These are phyloP conservation scores for Coprinopsis strossmayeri DNA, from an alignment of 768 basidiomycete genomes.

Conservation along the genomic window DNA sequence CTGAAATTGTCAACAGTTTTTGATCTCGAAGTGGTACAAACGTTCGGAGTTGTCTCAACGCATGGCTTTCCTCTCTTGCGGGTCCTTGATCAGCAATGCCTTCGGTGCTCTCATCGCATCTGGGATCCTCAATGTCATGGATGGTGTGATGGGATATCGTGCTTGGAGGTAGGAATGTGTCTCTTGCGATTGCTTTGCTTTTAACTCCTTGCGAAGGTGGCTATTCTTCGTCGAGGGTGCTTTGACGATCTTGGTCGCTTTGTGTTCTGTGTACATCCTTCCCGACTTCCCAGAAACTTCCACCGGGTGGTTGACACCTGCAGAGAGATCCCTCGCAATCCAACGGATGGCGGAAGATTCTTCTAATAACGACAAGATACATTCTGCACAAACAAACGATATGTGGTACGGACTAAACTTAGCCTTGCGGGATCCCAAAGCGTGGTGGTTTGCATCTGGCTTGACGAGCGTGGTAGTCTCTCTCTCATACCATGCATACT, in stretches of 20 bases:
- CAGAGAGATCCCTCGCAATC: constrained; percentile 51
- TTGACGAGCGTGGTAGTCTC: constrained; percentile 40
- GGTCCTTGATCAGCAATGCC: constrained; percentile 73
- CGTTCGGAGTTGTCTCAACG: constrained; percentile 63
- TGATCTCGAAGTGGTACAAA: constrained; percentile 70
- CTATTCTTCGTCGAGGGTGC: constrained; percentile 66
- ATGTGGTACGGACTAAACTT: constrained; percentile 37
- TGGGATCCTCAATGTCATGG: constrained; percentile 66
- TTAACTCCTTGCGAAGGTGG: constrained; percentile 42
- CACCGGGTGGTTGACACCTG: constrained; percentile 46
- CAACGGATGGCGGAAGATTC: constrained; percentile 58
- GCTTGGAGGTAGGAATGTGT: constrained; percentile 59
- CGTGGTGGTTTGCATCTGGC: constrained; percentile 50
- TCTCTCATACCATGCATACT: constrained; percentile 67
- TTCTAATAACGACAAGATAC: constrained; percentile 12
- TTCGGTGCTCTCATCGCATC: constrained; percentile 78
- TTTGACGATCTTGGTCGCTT: constrained; percentile 43
- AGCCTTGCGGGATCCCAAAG: constrained; percentile 65
- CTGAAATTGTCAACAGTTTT: constrained; percentile 25
- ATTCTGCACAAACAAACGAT: constrained; percentile 9
- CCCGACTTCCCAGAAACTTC: constrained; percentile 67
- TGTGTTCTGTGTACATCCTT: constrained; percentile 54
- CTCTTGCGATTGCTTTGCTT: background rate
- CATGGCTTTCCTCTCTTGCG: constrained; percentile 63
- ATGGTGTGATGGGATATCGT: constrained; percentile 57